Evolutionary conservation across 2,329 filamentous ascomycete species (phyloP).

Genomic region (Colletotrichum endophyticum): DNA sequence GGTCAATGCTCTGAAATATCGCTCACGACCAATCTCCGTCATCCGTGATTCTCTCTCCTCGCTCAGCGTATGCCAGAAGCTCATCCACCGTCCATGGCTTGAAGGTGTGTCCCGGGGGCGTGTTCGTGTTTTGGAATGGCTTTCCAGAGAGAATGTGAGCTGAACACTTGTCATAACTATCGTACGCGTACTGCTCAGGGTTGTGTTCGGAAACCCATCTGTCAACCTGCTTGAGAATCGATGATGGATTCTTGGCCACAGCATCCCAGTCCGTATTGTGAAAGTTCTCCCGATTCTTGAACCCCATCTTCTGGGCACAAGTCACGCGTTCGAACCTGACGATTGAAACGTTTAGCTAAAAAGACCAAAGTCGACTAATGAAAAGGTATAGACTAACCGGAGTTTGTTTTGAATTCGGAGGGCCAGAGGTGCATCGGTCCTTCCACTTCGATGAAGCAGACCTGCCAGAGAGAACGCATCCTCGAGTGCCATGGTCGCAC

Average conservation of each 20-base stretch:
- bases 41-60: background rate
- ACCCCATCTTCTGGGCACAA: constrained; percentile 20
- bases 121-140: constrained; percentile 34
- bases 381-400: background rate
- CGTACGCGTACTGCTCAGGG: constrained; percentile 33
- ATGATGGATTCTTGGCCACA: background rate
- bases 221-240: background rate
- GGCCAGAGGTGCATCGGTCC: background rate
- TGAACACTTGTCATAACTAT: constrained; percentile 28
- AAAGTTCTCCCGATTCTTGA: constrained; percentile 24
- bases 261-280: constrained; percentile 24
- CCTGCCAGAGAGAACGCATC: constrained; percentile 42
- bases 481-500: constrained; percentile 46
- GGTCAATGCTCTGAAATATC: background rate
- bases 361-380: background rate
- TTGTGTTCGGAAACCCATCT: constrained; percentile 28
- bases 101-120: constrained; percentile 28
- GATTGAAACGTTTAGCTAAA: background rate
- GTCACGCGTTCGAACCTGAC: constrained; percentile 21
- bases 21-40: background rate
- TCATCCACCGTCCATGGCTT: constrained; percentile 28
- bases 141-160: constrained; percentile 25
- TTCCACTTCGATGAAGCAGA: constrained; percentile 9
- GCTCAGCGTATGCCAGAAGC: background rate
- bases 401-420: background rate